Percentiles rank a stretch among this genome's conserved stretches.
Evolutionary conservation across 306 rosid genomes (phyloP).

Genomic region (Aeschynomene evenia): DNA sequence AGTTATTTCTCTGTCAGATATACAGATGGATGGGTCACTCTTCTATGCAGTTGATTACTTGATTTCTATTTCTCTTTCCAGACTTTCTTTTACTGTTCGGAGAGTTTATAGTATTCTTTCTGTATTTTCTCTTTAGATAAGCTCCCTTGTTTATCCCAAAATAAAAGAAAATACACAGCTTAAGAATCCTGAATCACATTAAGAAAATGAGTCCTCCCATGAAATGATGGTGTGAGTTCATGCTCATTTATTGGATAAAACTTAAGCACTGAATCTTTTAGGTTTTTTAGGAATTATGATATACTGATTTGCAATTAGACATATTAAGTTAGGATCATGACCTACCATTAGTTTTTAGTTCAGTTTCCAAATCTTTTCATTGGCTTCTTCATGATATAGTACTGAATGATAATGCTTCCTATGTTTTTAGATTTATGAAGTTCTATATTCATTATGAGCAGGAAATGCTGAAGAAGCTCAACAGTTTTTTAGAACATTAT

Average conservation of each 20-base stretch:
- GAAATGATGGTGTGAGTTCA: not conserved
- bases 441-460: slow-evolving; percentile 39
- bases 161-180: not conserved
- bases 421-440: slow-evolving; percentile 8
- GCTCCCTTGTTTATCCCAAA: not conserved
- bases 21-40: not conserved
- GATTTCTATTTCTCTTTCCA: not conserved
- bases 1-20: not conserved
- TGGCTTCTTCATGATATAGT: slow-evolving; percentile 1
- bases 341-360: not conserved
- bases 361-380: slow-evolving; percentile 13
- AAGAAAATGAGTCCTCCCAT: not conserved
- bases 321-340: not conserved
- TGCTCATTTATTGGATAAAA: not conserved
- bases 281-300: not conserved
- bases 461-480: slow-evolving; percentile 75
- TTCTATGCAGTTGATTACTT: not conserved
- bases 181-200: slow-evolving; percentile 2
- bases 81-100: not conserved
- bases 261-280: not conserved
- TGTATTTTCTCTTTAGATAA: not conserved
- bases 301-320: not conserved
- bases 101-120: not conserved
- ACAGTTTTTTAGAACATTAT: slow-evolving; percentile 66
- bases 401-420: not conserved